These are phyloP conservation scores for Mortierella sp. DNA, from an alignment of 371 early-diverging fungal species.

Conservation along the genomic window DNA sequence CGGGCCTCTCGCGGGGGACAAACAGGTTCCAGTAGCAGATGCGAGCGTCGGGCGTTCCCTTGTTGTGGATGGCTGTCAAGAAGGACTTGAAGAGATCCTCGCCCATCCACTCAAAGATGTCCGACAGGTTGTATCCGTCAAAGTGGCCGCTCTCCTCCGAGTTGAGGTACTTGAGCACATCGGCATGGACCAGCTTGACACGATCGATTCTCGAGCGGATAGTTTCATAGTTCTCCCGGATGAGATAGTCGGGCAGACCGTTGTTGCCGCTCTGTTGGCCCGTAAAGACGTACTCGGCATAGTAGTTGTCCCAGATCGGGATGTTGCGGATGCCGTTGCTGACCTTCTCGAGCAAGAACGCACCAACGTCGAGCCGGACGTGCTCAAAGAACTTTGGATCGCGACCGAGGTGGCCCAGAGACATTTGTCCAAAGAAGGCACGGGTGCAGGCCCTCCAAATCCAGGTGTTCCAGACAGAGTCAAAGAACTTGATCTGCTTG, in stretches of 20 bases:
- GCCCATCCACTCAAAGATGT: constrained; percentile 58
- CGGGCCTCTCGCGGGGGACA: constrained; percentile 54
- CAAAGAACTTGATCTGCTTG: constrained; percentile 45
- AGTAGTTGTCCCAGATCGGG: constrained; percentile 56
- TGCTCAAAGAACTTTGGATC: constrained; percentile 59
- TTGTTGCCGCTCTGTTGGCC: constrained; percentile 52
- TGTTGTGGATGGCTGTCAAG: constrained; percentile 48
- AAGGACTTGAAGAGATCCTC: constrained; percentile 53
- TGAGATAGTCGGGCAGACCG: constrained; percentile 43
- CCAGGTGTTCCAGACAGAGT: constrained; percentile 51
- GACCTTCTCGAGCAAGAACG: constrained; percentile 48
- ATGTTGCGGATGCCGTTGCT: constrained; percentile 56
- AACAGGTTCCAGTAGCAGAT: constrained; percentile 59
- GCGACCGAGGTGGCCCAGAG: constrained; percentile 52
- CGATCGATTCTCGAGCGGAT: constrained; percentile 53
- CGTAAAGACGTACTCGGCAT: constrained; percentile 56
- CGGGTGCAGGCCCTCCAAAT: constrained; percentile 47
- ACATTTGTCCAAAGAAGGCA: constrained; percentile 56
- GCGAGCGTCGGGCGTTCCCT: constrained; percentile 50
- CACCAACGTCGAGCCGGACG: constrained; percentile 54
- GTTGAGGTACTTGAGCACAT: constrained; percentile 54
- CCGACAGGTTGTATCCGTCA: constrained; percentile 56
- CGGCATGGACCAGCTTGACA: constrained; percentile 43
- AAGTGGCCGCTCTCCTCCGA: constrained; percentile 56
- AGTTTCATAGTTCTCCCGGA: constrained; percentile 46